Evolutionary conservation across 306 rosid genomes (phyloP).

Genomic region (Neltuma alba): DNA sequence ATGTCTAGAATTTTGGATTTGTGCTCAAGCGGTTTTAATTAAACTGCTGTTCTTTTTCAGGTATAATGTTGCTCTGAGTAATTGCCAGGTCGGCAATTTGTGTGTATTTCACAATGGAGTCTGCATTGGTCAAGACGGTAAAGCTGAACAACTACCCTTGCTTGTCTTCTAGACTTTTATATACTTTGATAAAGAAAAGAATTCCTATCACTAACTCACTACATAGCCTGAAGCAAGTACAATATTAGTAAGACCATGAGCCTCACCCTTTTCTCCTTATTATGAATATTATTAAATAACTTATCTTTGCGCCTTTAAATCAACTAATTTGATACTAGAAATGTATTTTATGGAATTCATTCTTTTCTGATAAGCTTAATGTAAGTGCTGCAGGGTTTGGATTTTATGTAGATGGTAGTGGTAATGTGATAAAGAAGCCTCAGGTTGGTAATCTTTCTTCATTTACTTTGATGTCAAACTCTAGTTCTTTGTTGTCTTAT

Average conservation of each 20-base stretch:
- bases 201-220: constrained; percentile 8
- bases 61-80: constrained; percentile 75
- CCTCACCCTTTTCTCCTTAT: background rate
- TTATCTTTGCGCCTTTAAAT: background rate
- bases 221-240: constrained; percentile 19
- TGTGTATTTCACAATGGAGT: constrained; percentile 88
- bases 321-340: constrained; percentile 18
- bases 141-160: constrained; percentile 30
- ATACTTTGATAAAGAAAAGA: background rate
- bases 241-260: background rate
- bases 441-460: constrained; percentile 60
- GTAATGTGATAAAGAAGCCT: constrained; percentile 84
- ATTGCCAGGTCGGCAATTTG: constrained; percentile 78
- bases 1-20: constrained; percentile 22
- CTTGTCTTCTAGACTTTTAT: constrained; percentile 24
- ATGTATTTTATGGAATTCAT: constrained; percentile 11
- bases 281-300: constrained; percentile 9
- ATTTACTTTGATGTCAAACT: constrained; percentile 11
- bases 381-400: constrained; percentile 73
- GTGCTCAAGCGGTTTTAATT: constrained; percentile 10
- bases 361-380: constrained; percentile 10
- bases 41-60: constrained; percentile 46
- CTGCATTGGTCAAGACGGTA: constrained; percentile 98
- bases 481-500: background rate
- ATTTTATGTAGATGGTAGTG: constrained; percentile 73